phyloP scores from a whole-genome alignment of 257 asterid genomes.

The Scutellaria barbata region DNA sequence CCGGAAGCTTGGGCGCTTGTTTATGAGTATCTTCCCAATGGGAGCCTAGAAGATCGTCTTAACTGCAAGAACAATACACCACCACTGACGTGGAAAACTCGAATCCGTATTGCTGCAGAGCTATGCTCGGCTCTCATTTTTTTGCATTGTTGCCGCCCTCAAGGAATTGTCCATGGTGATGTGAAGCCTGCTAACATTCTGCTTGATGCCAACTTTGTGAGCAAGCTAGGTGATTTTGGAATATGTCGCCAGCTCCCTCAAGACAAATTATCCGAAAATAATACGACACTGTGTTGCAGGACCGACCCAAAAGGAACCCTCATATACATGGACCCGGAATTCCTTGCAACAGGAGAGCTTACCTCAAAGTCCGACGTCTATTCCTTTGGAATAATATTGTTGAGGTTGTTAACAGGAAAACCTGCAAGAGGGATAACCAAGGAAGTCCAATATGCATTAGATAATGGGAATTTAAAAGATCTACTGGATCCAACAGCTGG shows the following conservation, averaged over 20 bases:
- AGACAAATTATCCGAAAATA: slow-evolving; percentile 46
- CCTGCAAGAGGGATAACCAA: slow-evolving; percentile 62
- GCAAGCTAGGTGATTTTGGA: slow-evolving; percentile 90
- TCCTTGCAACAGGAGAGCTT: slow-evolving; percentile 76
- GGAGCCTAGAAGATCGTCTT: slow-evolving; percentile 94
- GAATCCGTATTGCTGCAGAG: slow-evolving; percentile 85
- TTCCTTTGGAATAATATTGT: slow-evolving; percentile 77
- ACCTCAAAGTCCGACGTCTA: slow-evolving; percentile 83
- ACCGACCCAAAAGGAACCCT: slow-evolving; percentile 76
- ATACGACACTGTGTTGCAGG: slow-evolving; percentile 44
- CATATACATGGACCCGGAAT: slow-evolving; percentile 80
- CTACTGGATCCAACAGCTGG: slow-evolving; percentile 87
- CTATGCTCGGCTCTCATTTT: slow-evolving; percentile 86
- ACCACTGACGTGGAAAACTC: slow-evolving; percentile 86
- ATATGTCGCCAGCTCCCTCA: slow-evolving; percentile 58
- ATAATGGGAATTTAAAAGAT: slow-evolving; percentile 64
- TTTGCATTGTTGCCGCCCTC: slow-evolving; percentile 74
- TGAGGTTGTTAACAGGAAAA: slow-evolving; percentile 79
- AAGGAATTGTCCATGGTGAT: slow-evolving; percentile 75
- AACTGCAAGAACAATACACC: slow-evolving; percentile 81
- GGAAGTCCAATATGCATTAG: slow-evolving; percentile 74
- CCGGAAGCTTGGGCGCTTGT: slow-evolving; percentile 79
- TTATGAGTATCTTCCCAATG: slow-evolving; percentile 85
- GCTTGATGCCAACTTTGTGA: slow-evolving; percentile 70
- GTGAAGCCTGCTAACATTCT: slow-evolving; percentile 82